Conservation (phyloP, 2,329 filamentous ascomycete genomes). For the Claviceps sp. region DNA sequence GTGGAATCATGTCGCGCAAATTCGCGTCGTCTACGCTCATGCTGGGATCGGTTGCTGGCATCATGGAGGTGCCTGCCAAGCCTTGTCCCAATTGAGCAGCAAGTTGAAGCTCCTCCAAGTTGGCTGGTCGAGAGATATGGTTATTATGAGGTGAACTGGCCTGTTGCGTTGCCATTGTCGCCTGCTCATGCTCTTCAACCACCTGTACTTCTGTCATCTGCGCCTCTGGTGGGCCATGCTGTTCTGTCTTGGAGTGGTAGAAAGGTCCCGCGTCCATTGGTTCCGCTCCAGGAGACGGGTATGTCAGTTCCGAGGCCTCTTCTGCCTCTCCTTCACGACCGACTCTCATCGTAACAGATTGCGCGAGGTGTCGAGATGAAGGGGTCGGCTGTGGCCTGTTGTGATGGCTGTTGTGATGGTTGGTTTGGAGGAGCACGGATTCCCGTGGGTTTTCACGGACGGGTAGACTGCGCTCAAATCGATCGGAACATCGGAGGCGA, state of each 20-base stretch:
- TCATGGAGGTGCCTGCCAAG: conserved; percentile 33
- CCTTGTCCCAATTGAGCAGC: conserved; percentile 44
- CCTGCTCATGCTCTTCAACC: conserved; percentile 18
- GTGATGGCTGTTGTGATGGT: background rate
- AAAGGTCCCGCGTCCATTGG: conserved; percentile 29
- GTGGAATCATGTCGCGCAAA: conserved; percentile 31
- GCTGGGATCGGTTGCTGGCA: conserved; percentile 32
- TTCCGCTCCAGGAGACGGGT: conserved; percentile 33
- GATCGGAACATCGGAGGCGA: background rate
- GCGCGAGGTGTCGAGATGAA: background rate
- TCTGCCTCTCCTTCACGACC: conserved; percentile 21
- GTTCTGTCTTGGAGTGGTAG: conserved; percentile 26
- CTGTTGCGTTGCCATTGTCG: conserved; percentile 18
- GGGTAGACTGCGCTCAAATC: too few relatives aligned
- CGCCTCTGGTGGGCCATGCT: conserved; percentile 14
- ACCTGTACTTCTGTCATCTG: conserved; percentile 16
- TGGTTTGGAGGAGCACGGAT: background rate
- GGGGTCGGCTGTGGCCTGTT: background rate
- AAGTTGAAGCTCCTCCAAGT: conserved; percentile 42
- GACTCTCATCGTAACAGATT: conserved; percentile 16
- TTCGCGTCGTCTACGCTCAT: conserved; percentile 29
- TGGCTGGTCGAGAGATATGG: conserved; percentile 28
- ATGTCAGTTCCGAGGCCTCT: conserved; percentile 26
- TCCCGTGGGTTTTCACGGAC: too few relatives aligned
- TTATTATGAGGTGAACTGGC: conserved; percentile 27